Evolutionary conservation across 306 rosid species (phyloP).

Genomic region (Oemleria cerasiformis): DNA sequence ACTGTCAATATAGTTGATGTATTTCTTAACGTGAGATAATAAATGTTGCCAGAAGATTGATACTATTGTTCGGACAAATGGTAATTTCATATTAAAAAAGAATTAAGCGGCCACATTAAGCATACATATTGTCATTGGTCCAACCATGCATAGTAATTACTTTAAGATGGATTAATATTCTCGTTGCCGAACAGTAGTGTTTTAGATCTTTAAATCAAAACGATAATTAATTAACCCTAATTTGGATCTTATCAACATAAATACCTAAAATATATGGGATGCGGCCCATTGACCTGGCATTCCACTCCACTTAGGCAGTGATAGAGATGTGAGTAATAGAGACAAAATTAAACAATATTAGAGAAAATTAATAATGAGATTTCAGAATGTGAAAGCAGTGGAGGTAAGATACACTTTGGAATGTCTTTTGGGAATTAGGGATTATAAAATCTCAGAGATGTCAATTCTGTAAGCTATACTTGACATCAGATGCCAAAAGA

Average conservation of each 20-base stretch:
- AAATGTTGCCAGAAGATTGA: background rate
- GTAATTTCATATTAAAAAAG: background rate
- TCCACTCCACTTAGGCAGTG: slow-evolving; percentile 57
- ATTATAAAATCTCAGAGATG: slow-evolving; percentile 39
- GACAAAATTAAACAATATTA: slow-evolving; percentile 47
- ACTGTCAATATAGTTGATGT: too few species aligned
- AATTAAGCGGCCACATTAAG: background rate
- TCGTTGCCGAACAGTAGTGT: background rate
- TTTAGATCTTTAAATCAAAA: slow-evolving; percentile 8
- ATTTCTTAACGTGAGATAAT: background rate
- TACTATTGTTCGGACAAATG: background rate
- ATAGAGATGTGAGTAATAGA: slow-evolving; percentile 69
- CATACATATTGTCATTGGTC: background rate
- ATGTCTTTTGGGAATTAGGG: slow-evolving; percentile 36
- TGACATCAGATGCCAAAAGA: slow-evolving; percentile 62
- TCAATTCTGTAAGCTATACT: slow-evolving; percentile 53
- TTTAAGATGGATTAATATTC: background rate
- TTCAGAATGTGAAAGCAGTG: slow-evolving; percentile 22
- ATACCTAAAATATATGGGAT: slow-evolving; percentile 13
- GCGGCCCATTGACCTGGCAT: slow-evolving; percentile 62
- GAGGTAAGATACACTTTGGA: slow-evolving; percentile 45
- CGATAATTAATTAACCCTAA: too few species aligned
- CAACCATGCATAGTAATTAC: background rate
- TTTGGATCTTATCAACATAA: slow-evolving; percentile 3
- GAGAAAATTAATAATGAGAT: background rate